Evolutionary conservation across 1,284 basidiomycete genomes (phyloP).

Genomic region (Sanguinoderma infundibulare): DNA sequence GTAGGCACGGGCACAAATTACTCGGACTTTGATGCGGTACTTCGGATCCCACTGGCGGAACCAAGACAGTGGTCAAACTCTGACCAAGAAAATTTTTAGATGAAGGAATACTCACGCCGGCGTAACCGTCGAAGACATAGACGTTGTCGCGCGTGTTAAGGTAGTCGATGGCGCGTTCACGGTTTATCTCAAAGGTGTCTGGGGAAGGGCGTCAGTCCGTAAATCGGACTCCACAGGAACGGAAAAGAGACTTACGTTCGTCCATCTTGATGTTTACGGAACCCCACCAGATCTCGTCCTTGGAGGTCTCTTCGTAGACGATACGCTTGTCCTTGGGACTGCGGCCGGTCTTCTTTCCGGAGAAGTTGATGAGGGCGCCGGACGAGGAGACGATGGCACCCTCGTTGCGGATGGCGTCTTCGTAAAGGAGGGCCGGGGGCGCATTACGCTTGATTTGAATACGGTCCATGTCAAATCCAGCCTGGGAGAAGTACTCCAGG

Average conservation of each 20-base stretch:
- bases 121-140: conserved; percentile 98
- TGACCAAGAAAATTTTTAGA: neutral
- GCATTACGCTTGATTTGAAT: conserved; percentile 94
- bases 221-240: neutral
- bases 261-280: conserved; percentile 99
- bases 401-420: conserved; percentile 98
- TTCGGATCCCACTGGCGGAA: conserved; percentile 88
- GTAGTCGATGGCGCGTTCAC: conserved; percentile 99
- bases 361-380: conserved; percentile 99
- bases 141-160: conserved; percentile 99
- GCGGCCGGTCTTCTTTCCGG: conserved; percentile 98
- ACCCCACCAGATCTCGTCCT: conserved; percentile 99
- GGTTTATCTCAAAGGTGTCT: conserved; percentile 99
- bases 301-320: conserved; percentile 96
- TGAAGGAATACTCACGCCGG: conserved; percentile 64
- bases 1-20: conserved; percentile 98
- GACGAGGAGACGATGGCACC: conserved; percentile 97
- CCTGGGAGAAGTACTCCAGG: conserved; percentile 97
- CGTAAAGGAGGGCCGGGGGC: conserved; percentile 93
- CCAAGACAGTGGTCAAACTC: conserved; percentile 4
- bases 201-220: conserved; percentile 11
- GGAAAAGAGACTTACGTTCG: conserved; percentile 66
- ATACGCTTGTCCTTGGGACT: conserved; percentile 99
- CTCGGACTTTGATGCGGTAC: conserved; percentile 99
- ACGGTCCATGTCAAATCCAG: conserved; percentile 97